phyloP scores from a whole-genome alignment of 2,329 filamentous ascomycete genomes.

The Alternaria burnsii region DNA sequence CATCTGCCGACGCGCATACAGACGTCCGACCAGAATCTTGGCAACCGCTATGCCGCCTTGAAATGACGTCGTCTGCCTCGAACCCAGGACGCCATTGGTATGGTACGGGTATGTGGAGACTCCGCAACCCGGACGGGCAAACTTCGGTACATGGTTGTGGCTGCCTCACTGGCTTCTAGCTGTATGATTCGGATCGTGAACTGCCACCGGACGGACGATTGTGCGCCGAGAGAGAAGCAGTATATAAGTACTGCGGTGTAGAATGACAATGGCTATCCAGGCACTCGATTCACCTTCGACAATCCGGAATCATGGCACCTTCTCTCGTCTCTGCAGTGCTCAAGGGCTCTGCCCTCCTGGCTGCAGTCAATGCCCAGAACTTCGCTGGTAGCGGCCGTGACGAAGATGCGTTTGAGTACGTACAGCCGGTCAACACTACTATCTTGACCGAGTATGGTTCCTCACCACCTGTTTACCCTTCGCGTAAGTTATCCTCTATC shows the following conservation, averaged over 20 bases:
- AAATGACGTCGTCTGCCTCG: conserved; percentile 12
- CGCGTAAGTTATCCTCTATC: conserved; percentile 29
- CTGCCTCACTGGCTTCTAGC: conserved; percentile 6
- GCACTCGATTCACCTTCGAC: conserved; percentile 15
- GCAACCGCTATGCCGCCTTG: conserved; percentile 24
- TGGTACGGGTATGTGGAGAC: conserved; percentile 20
- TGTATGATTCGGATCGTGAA: not conserved
- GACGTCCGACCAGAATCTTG: conserved; percentile 30
- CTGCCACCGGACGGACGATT: conserved; percentile 11
- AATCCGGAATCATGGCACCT: conserved; percentile 35
- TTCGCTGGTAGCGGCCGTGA: conserved; percentile 23
- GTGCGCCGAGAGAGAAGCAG: conserved; percentile 6
- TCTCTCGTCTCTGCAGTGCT: conserved; percentile 33
- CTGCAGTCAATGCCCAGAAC: conserved; percentile 36
- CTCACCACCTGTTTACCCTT: conserved; percentile 40
- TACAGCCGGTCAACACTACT: conserved; percentile 43
- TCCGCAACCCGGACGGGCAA: conserved; percentile 30
- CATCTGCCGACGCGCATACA: conserved; percentile 25
- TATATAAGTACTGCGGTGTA: conserved; percentile 30
- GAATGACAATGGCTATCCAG: conserved; percentile 3
- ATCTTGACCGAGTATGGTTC: conserved; percentile 41
- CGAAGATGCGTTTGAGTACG: conserved; percentile 37
- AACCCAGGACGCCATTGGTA: conserved; percentile 23
- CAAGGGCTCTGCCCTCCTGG: conserved; percentile 33
- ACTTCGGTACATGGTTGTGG: conserved; percentile 29